Base-by-base conservation (phyloP, 2,329 filamentous ascomycete genomes). In the Aspergillus sp. region DNA sequence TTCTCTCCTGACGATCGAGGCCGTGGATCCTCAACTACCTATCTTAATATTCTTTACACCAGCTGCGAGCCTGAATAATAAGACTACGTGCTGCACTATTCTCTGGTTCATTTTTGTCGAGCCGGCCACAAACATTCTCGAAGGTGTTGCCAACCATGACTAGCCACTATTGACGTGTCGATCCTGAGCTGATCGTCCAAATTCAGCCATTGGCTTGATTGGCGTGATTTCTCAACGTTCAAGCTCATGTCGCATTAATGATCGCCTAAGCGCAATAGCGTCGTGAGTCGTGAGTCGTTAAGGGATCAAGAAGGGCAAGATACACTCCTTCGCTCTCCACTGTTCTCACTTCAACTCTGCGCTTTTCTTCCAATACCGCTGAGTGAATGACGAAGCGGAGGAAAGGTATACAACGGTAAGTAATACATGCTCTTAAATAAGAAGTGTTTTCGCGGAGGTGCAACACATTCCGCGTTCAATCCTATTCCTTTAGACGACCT, bases 61-160 rank as follows among this genome's bases (percentile, higher is more conserved):
- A 8, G 33, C 27, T 30, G 27, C 15, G 24, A 27, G 12, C 13
- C n/a, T 8, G 9, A 34, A 8, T 4, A 13, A 9, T 17, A 8
- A 48, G 34, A 11, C 27, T 48, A 37, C 11, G 13, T 34, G 45
- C 6, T 11, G 15, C 45, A n/a, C 19, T 19, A 19, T 15, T 6
- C 11, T 34, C 27, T 34, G 15, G 27, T 51, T 51, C 15, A 3
- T 17, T 27, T 8, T 4, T 17, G n/a, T 11, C 7, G 48, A 30
- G 24, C 33, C 49, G 3, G 9, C 50, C 15, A 42, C 9, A 13
- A 5, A 46, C 34, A 19, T 48, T 42, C 17, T 20, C 47, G 24
- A 52, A 41, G 27, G 22, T 34, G 24, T 39, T 30, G 15, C 56
- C 45, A 54, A 45, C 44, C 50, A 54, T 57, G 42, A n/a, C 27